Evolutionary conservation across 306 rosid genomes (phyloP).

Genomic region (Fragaria vesca): DNA sequence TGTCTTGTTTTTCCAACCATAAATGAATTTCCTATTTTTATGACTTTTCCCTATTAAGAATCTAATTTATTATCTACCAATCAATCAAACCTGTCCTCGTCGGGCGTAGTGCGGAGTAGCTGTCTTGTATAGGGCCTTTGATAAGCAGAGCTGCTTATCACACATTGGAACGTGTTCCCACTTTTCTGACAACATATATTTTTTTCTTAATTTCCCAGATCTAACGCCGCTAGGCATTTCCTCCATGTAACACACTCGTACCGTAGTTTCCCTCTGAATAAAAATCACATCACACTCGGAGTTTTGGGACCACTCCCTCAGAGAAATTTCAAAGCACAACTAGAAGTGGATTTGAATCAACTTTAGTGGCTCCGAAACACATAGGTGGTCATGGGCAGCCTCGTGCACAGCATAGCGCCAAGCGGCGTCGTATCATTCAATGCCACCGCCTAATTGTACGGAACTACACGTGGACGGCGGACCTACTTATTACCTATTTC

Average conservation of each 20-base stretch:
- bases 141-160: not conserved
- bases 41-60: conserved; percentile 1
- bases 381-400: not conserved
- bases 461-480: conserved; percentile 11
- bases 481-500: not conserved
- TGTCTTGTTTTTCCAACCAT: not conserved
- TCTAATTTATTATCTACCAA: conserved; percentile 9
- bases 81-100: conserved; percentile 16
- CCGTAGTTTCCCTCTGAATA: not conserved
- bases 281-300: not conserved
- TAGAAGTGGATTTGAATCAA: not conserved
- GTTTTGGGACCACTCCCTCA: not conserved
- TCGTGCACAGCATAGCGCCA: not conserved
- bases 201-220: not conserved
- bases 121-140: conserved; percentile 3
- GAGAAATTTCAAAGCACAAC: not conserved
- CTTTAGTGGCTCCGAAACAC: not conserved
- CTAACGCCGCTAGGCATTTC: no score
- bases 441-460: not conserved
- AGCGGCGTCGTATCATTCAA: not conserved
- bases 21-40: not conserved
- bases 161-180: conserved; percentile 5
- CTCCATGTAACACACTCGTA: conserved; percentile 1
- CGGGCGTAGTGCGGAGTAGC: conserved; percentile 32
- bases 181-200: conserved; percentile 21